These are phyloP conservation scores for Salinomyces thailandicus DNA, from an alignment of 2,329 filamentous ascomycete species.

Conservation along the genomic window DNA sequence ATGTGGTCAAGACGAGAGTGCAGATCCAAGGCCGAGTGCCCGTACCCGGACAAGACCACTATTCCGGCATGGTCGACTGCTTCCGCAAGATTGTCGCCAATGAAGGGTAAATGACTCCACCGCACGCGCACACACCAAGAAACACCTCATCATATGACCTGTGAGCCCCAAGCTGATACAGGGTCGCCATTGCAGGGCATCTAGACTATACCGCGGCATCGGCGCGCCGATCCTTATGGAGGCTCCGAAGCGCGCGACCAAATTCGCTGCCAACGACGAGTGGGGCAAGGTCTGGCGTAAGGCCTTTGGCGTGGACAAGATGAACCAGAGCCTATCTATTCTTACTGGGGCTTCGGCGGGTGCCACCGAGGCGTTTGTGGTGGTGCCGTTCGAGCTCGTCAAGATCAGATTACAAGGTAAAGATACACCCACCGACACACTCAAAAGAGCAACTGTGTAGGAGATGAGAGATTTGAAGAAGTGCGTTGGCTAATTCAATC, in stretches of 20 bases:
- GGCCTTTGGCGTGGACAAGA: slow-evolving; percentile 71
- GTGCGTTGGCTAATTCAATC: too few relatives aligned
- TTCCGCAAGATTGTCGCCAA: slow-evolving; percentile 94
- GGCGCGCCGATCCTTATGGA: slow-evolving; percentile 96
- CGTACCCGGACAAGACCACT: slow-evolving; percentile 64
- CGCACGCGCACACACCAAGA: slow-evolving; percentile 16
- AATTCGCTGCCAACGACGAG: slow-evolving; percentile 97
- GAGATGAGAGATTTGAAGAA: too few relatives aligned
- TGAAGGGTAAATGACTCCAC: slow-evolving; percentile 65
- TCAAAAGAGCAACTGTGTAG: too few relatives aligned
- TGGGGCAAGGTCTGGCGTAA: slow-evolving; percentile 94
- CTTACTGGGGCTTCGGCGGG: slow-evolving; percentile 90
- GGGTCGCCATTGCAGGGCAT: slow-evolving; percentile 52
- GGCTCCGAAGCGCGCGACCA: slow-evolving; percentile 87
- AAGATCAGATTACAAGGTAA: slow-evolving; percentile 81
- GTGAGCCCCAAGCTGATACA: too few relatives aligned
- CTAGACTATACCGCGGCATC: slow-evolving; percentile 90
- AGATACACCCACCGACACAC: slow-evolving; percentile 1
- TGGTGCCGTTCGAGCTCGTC: slow-evolving; percentile 95
- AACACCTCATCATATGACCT: not conserved
- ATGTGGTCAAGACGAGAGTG: slow-evolving; percentile 97
- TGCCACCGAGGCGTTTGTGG: slow-evolving; percentile 91
- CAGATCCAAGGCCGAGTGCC: slow-evolving; percentile 48
- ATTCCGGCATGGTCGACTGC: slow-evolving; percentile 97
- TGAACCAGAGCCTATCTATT: slow-evolving; percentile 84